Conservation (phyloP, 352 stramenopile genomes). For the Nothophytophthora sp. region DNA sequence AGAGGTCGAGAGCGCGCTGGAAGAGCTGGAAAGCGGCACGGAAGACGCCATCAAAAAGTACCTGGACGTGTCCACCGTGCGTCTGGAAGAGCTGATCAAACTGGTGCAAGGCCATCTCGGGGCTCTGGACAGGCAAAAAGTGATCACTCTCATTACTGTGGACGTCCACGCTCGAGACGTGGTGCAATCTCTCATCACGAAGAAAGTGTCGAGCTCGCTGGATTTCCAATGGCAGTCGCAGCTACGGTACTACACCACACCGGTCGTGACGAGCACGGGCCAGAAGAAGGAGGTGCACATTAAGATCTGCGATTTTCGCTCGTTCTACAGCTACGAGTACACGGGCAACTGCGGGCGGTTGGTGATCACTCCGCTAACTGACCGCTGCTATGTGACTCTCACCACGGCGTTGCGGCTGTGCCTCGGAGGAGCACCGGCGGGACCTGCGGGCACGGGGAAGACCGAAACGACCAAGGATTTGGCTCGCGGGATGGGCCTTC, state of each 20-base stretch:
- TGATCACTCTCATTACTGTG: conserved; percentile 98
- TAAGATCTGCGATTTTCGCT: conserved; percentile 90
- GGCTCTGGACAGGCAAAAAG: conserved; percentile 86
- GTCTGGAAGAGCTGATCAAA: conserved; percentile 93
- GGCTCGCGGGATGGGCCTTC: conserved; percentile 68
- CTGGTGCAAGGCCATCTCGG: conserved; percentile 89
- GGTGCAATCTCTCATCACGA: conserved; percentile 90
- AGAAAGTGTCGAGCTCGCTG: conserved; percentile 91
- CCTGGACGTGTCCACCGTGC: conserved; percentile 89
- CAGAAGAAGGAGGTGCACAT: conserved; percentile 81
- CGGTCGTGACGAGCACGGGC: conserved; percentile 35
- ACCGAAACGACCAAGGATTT: conserved; percentile 89
- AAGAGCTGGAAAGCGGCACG: conserved; percentile 95
- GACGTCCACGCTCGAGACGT: conserved; percentile 97
- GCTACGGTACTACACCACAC: conserved; percentile 91
- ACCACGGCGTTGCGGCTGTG: conserved; percentile 81
- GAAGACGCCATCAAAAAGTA: conserved; percentile 97
- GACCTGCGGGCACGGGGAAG: conserved; percentile 84
- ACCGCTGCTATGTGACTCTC: conserved; percentile 86
- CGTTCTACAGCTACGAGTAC: conserved; percentile 97
- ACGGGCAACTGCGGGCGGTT: conserved; percentile 93
- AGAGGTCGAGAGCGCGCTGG: conserved; percentile 89
- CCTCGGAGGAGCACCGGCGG: conserved; percentile 75
- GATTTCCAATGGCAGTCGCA: conserved; percentile 97
- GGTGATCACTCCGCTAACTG: conserved; percentile 84